A percentile compares a stretch with the other conserved stretches of the same genome.
Evolutionary conservation across 305 asterid genomes (phyloP).

Genomic region (Salvia sclarea): DNA sequence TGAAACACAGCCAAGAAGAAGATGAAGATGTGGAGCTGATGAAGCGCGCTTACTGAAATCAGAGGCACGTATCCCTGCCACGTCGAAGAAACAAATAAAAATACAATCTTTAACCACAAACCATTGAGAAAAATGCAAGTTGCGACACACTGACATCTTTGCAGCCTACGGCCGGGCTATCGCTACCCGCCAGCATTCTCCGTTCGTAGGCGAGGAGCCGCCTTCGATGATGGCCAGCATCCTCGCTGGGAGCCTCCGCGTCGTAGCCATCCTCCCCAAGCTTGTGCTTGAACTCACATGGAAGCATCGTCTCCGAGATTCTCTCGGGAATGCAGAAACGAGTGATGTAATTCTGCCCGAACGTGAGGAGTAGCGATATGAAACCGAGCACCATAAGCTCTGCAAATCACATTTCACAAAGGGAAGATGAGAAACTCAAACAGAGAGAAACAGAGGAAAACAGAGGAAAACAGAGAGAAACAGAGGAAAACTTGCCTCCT

Average conservation of each 20-base stretch:
- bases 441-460: background rate
- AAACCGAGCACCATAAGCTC: conserved; percentile 79
- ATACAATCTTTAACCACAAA: no score
- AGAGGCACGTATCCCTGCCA: conserved; percentile 73
- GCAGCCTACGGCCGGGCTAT: conserved; percentile 48
- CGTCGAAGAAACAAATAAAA: conserved; percentile 7
- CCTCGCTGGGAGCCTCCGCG: background rate
- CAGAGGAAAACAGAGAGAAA: background rate
- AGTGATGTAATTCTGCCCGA: conserved; percentile 72
- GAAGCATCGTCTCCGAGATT: conserved; percentile 56
- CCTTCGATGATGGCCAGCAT: conserved; percentile 51
- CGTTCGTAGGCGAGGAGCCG: conserved; percentile 67
- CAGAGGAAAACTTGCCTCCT: conserved; percentile 51
- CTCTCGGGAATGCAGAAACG: conserved; percentile 58
- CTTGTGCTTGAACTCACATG: conserved; percentile 41
- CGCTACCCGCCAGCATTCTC: conserved; percentile 57
- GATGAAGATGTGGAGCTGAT: conserved; percentile 94
- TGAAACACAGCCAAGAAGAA: conserved; percentile 94
- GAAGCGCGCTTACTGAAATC: conserved; percentile 77
- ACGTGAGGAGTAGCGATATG: conserved; percentile 76
- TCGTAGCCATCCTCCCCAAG: background rate
- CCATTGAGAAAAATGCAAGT: background rate
- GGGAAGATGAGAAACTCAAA: background rate
- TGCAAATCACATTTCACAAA: conserved; percentile 30
- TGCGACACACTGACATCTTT: conserved; percentile 36